Evolutionary conservation across 2,329 filamentous ascomycete species (phyloP).

Genomic region (Venturiaceae sp.): DNA sequence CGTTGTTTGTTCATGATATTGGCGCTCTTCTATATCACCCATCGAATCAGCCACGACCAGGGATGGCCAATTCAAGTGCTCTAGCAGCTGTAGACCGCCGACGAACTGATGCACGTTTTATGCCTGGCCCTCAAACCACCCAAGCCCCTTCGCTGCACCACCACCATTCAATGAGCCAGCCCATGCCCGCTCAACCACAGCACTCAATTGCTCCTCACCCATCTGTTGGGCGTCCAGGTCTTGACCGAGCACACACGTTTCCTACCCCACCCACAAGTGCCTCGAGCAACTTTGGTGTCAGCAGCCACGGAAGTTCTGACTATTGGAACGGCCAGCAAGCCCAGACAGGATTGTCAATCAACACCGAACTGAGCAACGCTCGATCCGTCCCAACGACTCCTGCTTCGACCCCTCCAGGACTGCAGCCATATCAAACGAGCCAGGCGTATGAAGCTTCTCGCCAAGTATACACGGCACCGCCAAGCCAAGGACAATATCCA

Average conservation of each 20-base stretch:
- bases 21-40: conserved; percentile 89
- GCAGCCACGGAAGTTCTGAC: conserved; percentile 46
- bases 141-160: conserved; percentile 63
- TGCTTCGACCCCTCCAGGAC: conserved; percentile 78
- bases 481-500: conserved; percentile 55
- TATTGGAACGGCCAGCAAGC: conserved; percentile 42
- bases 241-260: conserved; percentile 86
- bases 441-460: conserved; percentile 69
- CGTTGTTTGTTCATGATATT: conserved; percentile 96
- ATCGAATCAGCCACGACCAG: conserved; percentile 72
- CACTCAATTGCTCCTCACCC: conserved; percentile 52
- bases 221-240: conserved; percentile 52
- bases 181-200: conserved; percentile 45
- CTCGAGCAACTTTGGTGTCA: conserved; percentile 75
- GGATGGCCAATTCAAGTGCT: conserved; percentile 49
- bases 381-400: conserved; percentile 87
- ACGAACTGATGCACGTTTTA: conserved; percentile 49
- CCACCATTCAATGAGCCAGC: conserved; percentile 56
- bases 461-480: conserved; percentile 65
- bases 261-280: conserved; percentile 88
- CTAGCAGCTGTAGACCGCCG: conserved; percentile 71
- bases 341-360: conserved; percentile 65
- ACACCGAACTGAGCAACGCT: conserved; percentile 66
- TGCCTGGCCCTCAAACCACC: conserved; percentile 38
- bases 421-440: conserved; percentile 60